phyloP scores from a whole-genome alignment of 2,329 filamentous ascomycete species.

The Talaromyces sp. region DNA sequence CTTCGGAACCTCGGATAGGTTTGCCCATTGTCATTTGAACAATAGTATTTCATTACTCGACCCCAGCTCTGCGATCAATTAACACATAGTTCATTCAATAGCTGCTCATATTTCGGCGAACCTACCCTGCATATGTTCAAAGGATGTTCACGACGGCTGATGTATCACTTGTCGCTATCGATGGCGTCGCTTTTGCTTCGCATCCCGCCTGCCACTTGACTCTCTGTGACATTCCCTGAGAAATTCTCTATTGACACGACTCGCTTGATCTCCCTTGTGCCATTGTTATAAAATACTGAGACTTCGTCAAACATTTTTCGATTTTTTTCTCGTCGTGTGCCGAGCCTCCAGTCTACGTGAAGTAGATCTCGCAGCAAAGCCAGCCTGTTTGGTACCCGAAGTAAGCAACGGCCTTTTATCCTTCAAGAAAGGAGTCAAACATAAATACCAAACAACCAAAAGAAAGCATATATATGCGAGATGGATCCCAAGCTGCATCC shows the following conservation, averaged over 20 bases:
- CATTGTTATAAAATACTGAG: background rate
- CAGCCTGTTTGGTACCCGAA: background rate
- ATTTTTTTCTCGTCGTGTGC: background rate
- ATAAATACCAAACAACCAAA: background rate
- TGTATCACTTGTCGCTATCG: background rate
- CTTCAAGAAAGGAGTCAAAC: background rate
- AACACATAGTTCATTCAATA: background rate
- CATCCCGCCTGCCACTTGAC: background rate
- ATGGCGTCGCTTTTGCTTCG: background rate
- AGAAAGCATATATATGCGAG: background rate
- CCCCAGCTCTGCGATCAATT: background rate
- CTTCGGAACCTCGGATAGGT: background rate
- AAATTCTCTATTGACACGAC: background rate
- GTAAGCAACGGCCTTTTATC: background rate
- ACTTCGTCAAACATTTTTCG: background rate
- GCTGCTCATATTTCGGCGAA: background rate
- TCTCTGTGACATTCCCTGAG: background rate
- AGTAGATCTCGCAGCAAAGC: background rate
- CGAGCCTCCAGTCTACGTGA: background rate
- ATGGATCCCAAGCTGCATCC: background rate
- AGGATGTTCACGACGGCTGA: background rate
- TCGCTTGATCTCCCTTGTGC: background rate
- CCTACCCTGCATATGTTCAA: background rate
- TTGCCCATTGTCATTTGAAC: background rate
- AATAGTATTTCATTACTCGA: background rate